Percentiles rank a stretch among this genome's conserved stretches.
Evolutionary conservation across 495 filamentous ascomycete species (phyloP).

Genomic region (Xylaria bambusicola): DNA sequence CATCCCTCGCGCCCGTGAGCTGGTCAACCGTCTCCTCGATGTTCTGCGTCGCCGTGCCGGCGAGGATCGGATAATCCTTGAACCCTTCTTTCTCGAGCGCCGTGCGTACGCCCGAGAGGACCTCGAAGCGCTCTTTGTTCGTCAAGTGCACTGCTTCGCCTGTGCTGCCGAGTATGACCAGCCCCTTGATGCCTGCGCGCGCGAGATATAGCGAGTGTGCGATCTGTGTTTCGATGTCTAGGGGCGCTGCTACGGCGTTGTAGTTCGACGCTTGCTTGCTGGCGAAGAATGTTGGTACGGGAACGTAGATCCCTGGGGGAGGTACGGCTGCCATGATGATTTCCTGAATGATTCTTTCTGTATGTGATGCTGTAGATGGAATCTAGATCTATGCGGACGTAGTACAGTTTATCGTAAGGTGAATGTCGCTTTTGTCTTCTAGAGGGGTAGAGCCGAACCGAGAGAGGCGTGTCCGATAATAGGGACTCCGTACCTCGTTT

Average conservation of each 20-base stretch:
- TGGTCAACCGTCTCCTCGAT: constrained; percentile 65
- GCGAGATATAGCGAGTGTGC: constrained; percentile 66
- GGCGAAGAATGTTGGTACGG: constrained; percentile 48
- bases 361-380: neutral
- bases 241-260: constrained; percentile 26
- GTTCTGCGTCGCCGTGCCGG: constrained; percentile 63
- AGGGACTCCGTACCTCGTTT: neutral
- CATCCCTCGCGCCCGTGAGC: constrained; percentile 56
- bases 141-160: constrained; percentile 70
- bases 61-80: constrained; percentile 65
- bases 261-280: constrained; percentile 29
- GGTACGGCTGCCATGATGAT: constrained; percentile 30
- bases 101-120: constrained; percentile 56
- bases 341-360: neutral
- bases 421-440: too few species aligned
- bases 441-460: neutral
- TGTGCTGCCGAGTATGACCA: constrained; percentile 67
- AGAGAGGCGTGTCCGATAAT: neutral
- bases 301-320: constrained; percentile 46
- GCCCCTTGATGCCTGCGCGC: constrained; percentile 59
- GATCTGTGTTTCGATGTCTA: constrained; percentile 59
- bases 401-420: too few species aligned
- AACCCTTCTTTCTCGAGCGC: constrained; percentile 58
- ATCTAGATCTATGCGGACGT: neutral
- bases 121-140: constrained; percentile 55